These are phyloP conservation scores for Colletotrichum sublineola DNA, from an alignment of 2,329 filamentous ascomycete species.

Conservation along the genomic window DNA sequence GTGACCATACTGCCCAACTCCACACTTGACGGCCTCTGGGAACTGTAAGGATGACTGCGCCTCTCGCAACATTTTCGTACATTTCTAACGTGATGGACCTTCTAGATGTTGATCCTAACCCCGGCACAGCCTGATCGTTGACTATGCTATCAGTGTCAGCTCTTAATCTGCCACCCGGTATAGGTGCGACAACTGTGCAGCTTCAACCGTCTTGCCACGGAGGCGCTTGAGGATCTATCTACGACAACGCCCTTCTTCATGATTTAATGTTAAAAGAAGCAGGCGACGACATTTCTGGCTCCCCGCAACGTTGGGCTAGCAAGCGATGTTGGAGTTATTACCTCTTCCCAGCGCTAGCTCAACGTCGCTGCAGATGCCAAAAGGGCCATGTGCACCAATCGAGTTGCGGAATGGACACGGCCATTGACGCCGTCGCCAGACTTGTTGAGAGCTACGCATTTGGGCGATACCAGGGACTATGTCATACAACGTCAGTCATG, in stretches of 20 bases:
- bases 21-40: conserved; percentile 30
- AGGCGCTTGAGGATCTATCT: neutral
- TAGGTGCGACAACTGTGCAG: neutral
- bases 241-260: neutral
- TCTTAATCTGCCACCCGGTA: neutral
- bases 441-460: neutral
- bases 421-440: neutral
- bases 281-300: neutral
- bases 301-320: neutral
- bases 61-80: neutral
- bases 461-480: too few relatives aligned
- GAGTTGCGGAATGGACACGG: neutral
- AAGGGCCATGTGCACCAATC: neutral
- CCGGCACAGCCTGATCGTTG: neutral
- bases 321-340: neutral
- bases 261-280: too few relatives aligned
- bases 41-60: conserved; percentile 16
- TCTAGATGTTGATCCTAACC: conserved; percentile 24
- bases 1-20: conserved; percentile 16
- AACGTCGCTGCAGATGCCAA: neutral
- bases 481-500: neutral
- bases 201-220: neutral
- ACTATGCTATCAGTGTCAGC: too few relatives aligned
- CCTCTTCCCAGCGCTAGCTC: neutral
- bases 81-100: neutral